Evolutionary conservation across 257 asterid species (phyloP).

Genomic region (Ilex aquifolium): DNA sequence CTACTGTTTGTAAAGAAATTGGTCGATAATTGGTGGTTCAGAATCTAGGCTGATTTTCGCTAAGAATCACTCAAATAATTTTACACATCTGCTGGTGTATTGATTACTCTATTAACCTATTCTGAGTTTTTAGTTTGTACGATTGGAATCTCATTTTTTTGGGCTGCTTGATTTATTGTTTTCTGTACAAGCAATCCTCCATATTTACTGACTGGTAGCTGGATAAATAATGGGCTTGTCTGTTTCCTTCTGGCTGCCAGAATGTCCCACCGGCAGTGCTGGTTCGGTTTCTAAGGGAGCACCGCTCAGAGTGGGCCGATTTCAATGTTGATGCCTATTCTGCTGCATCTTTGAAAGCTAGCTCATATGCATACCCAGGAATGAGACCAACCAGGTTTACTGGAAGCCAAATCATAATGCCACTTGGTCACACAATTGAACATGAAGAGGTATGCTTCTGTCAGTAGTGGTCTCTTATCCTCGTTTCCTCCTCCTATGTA

Average conservation of each 20-base stretch:
- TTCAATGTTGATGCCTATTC: slow-evolving; percentile 85
- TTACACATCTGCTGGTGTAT: no score
- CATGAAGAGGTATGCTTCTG: slow-evolving; percentile 72
- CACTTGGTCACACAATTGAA: slow-evolving; percentile 88
- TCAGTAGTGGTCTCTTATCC: no score
- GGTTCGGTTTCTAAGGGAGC: slow-evolving; percentile 91
- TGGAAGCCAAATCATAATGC: slow-evolving; percentile 95
- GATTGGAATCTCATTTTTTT: no score
- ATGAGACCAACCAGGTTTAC: slow-evolving; percentile 86
- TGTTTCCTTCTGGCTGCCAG: slow-evolving; percentile 30
- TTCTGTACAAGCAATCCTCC: no score
- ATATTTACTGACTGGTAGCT: neutral
- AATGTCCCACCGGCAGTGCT: slow-evolving; percentile 87
- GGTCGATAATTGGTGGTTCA: no score
- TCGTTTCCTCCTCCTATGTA: no score
- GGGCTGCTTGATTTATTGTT: no score
- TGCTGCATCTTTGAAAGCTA: slow-evolving; percentile 71
- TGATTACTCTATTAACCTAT: no score
- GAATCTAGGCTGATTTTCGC: no score
- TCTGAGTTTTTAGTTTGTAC: no score
- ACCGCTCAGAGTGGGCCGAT: slow-evolving; percentile 99
- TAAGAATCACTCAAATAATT: no score
- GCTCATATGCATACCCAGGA: slow-evolving; percentile 70
- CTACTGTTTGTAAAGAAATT: no score
- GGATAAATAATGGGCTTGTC: slow-evolving; percentile 1